These are phyloP conservation scores for Fulvia fulva DNA, from an alignment of 2,329 filamentous ascomycete species.

Conservation along the genomic window DNA sequence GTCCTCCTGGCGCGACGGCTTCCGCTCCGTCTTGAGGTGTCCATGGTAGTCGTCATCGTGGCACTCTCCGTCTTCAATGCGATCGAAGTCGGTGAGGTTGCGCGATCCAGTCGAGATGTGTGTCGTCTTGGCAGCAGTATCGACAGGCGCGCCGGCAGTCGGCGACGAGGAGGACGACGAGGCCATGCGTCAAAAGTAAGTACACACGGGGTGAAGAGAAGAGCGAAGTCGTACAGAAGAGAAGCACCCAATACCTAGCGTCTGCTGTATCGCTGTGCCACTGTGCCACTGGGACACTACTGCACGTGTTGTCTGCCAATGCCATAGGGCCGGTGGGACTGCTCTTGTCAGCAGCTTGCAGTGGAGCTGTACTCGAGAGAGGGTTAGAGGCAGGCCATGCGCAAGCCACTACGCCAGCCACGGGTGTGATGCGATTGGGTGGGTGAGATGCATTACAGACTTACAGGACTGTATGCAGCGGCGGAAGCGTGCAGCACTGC, in stretches of 20 bases:
- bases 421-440: neutral
- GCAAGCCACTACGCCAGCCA: neutral
- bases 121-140: slow-evolving; percentile 22
- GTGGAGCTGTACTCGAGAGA: no score
- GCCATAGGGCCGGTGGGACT: no score
- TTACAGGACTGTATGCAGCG: no score
- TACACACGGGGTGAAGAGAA: no score
- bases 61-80: slow-evolving; percentile 16
- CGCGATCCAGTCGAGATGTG: slow-evolving; percentile 13
- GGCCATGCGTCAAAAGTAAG: neutral
- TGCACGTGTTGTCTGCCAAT: no score
- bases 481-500: neutral
- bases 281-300: no score
- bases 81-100: slow-evolving; percentile 15
- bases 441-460: neutral
- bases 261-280: no score
- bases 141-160: slow-evolving; percentile 9
- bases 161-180: slow-evolving; percentile 23
- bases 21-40: slow-evolving; percentile 10
- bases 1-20: slow-evolving; percentile 7
- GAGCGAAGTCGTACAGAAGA: no score
- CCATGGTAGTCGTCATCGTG: slow-evolving; percentile 18
- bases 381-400: no score
- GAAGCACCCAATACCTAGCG: no score
- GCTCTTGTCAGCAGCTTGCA: no score